Conservation (phyloP, 176 grass and related monocot species). For the Oryza glumipatula region DNA sequence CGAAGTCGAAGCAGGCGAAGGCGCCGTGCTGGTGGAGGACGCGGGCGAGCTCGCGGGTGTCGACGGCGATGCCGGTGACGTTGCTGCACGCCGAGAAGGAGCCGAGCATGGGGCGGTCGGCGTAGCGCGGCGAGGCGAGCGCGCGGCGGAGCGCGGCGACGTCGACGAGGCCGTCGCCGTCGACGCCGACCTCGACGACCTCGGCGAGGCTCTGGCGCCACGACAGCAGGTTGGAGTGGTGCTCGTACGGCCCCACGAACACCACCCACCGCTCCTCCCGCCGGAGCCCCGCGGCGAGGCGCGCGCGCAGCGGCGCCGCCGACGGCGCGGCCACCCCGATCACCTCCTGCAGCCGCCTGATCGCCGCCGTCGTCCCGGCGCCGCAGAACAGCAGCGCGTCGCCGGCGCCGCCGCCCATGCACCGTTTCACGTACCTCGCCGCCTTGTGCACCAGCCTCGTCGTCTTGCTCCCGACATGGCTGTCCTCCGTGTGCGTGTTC, state of each 20-base stretch:
- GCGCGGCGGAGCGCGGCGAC: constrained; percentile 45
- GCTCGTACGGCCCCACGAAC: constrained; percentile 79
- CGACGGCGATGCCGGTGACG: constrained; percentile 65
- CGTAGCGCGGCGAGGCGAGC: constrained; percentile 38
- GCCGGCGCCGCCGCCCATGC: constrained; percentile 56
- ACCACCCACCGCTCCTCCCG: constrained; percentile 77
- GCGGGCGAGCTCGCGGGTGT: constrained; percentile 60
- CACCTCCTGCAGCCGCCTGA: constrained; percentile 85
- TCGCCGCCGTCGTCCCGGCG: constrained; percentile 64
- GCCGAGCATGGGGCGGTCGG: constrained; percentile 62
- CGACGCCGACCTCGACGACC: constrained; percentile 74
- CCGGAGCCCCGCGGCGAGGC: constrained; percentile 38
- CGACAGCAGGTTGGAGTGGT: constrained; percentile 90
- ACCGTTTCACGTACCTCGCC: constrained; percentile 66
- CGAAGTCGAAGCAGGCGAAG: constrained; percentile 90
- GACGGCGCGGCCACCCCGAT: constrained; percentile 57
- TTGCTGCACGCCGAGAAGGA: constrained; percentile 95
- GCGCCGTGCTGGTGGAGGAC: constrained; percentile 76
- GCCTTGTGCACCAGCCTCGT: constrained; percentile 63
- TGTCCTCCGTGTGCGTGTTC: constrained; percentile 87
- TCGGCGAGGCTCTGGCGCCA: constrained; percentile 78
- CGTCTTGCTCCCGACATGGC: constrained; percentile 78
- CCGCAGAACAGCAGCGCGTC: constrained; percentile 79
- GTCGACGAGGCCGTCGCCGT: constrained; percentile 48
- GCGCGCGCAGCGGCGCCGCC: constrained; percentile 30